Percentiles rank a stretch among this genome's conserved stretches.
Conservation (phyloP, 106 monocot genomes). For the Dendrobium catenatum region DNA sequence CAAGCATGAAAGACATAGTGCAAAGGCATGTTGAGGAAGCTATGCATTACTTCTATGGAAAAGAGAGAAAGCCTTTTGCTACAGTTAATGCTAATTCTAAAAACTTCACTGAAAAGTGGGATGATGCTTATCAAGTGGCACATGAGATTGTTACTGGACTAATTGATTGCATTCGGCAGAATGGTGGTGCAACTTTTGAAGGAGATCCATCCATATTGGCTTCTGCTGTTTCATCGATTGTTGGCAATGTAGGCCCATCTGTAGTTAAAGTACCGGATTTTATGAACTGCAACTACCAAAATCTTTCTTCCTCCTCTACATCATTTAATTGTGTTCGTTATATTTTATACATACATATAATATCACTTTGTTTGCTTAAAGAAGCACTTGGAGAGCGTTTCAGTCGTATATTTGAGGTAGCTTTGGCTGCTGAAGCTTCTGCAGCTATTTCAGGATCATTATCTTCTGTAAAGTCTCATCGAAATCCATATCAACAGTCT, state of each 20-base stretch:
- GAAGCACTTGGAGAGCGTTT: slow-evolving; percentile 83
- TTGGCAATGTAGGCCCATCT: slow-evolving; percentile 63
- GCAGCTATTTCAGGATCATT: slow-evolving; percentile 52
- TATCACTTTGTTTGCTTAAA: slow-evolving; percentile 74
- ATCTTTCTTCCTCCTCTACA: slow-evolving; percentile 23
- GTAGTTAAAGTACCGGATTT: slow-evolving; percentile 62
- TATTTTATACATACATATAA: slow-evolving; percentile 70
- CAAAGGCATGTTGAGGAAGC: slow-evolving; percentile 81
- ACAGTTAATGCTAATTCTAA: slow-evolving; percentile 24
- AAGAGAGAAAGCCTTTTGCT: slow-evolving; percentile 58
- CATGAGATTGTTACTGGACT: slow-evolving; percentile 67
- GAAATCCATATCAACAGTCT: slow-evolving; percentile 69
- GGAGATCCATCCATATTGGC: slow-evolving; percentile 63
- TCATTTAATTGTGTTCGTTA: slow-evolving; percentile 47
- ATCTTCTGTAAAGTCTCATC: slow-evolving; percentile 49
- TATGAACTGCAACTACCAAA: slow-evolving; percentile 30
- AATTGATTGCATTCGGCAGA: slow-evolving; percentile 71
- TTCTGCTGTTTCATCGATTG: slow-evolving; percentile 85
- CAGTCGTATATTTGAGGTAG: slow-evolving; percentile 70
- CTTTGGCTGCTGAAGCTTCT: slow-evolving; percentile 82
- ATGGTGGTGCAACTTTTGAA: slow-evolving; percentile 56
- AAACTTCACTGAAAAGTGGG: slow-evolving; percentile 49
- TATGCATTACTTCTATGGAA: slow-evolving; percentile 49
- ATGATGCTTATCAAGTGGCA: slow-evolving; percentile 62
- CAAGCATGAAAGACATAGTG: slow-evolving; percentile 74